Evolutionary conservation across 495 filamentous ascomycete species (phyloP).

Genomic region (Daldinia vernicosa): DNA sequence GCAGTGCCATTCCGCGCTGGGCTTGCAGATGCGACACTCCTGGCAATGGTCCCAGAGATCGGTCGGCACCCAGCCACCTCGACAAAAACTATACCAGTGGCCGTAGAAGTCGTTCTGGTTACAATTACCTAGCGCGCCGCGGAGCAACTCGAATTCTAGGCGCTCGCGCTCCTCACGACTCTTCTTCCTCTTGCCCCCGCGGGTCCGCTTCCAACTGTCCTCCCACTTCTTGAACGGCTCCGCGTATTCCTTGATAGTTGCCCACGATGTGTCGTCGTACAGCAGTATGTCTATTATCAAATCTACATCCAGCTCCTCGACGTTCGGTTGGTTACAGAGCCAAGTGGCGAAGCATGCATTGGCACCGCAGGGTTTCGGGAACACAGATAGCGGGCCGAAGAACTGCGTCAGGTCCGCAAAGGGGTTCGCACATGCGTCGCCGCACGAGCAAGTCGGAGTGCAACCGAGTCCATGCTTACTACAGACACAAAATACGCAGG

Average conservation of each 20-base stretch:
- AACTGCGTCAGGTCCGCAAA: constrained; percentile 44
- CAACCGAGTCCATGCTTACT: constrained; percentile 44
- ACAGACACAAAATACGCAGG: constrained; percentile 43
- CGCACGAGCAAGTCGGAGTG: constrained; percentile 39
- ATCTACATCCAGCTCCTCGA: constrained; percentile 45
- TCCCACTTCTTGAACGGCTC: constrained; percentile 47
- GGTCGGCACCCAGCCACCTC: constrained; percentile 37
- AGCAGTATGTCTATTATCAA: constrained; percentile 47
- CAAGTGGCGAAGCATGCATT: constrained; percentile 47
- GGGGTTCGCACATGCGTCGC: constrained; percentile 41
- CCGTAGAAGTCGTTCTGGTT: constrained; percentile 44
- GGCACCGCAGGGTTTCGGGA: constrained; percentile 42
- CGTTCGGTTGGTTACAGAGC: constrained; percentile 45
- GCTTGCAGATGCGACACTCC: constrained; percentile 43
- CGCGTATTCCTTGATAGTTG: constrained; percentile 36
- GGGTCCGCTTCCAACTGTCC: constrained; percentile 42
- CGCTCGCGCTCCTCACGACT: constrained; percentile 41
- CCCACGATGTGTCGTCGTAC: constrained; percentile 45
- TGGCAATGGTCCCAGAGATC: constrained; percentile 42
- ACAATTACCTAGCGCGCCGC: constrained; percentile 40
- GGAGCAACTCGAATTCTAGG: constrained; percentile 45
- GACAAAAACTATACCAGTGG: constrained; percentile 46
- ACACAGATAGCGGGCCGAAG: constrained; percentile 39
- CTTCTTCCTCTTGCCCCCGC: constrained; percentile 42
- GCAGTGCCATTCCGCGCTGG: constrained; percentile 45